phyloP scores from a whole-genome alignment of 345 rosid species.

The Camelina laxa region DNA sequence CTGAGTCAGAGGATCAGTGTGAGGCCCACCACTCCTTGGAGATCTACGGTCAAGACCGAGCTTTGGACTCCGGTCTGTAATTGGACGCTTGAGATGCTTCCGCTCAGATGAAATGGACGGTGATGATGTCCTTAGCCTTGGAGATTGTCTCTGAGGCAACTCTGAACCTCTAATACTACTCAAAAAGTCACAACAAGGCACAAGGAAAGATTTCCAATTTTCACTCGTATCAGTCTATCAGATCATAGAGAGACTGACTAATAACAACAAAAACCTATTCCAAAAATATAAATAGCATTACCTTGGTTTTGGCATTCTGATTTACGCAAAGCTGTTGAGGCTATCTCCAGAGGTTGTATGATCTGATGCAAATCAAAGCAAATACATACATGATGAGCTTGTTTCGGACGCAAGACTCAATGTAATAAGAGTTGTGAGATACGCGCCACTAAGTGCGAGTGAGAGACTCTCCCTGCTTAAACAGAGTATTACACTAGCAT shows the following conservation, averaged over 20 bases:
- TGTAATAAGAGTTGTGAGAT: neutral
- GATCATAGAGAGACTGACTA: slow-evolving; percentile 24
- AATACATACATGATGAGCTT: slow-evolving; percentile 11
- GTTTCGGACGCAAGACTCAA: neutral
- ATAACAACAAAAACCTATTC: slow-evolving; percentile 7
- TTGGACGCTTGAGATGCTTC: slow-evolving; percentile 55
- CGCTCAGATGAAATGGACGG: slow-evolving; percentile 55
- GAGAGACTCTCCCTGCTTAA: neutral
- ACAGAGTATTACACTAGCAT: neutral
- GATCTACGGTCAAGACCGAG: slow-evolving; percentile 65
- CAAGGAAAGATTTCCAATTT: neutral
- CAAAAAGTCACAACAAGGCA: neutral
- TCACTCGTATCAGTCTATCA: neutral
- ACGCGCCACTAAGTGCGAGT: slow-evolving; percentile 32
- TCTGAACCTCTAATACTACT: slow-evolving; percentile 51
- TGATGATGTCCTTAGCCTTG: slow-evolving; percentile 57
- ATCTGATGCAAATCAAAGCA: slow-evolving; percentile 42
- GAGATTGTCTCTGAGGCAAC: slow-evolving; percentile 71
- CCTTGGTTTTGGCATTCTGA: slow-evolving; percentile 81
- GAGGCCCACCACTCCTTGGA: slow-evolving; percentile 61
- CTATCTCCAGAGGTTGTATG: slow-evolving; percentile 1
- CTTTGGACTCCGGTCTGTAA: slow-evolving; percentile 65
- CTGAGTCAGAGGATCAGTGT: slow-evolving; percentile 60
- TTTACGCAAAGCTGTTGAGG: neutral
- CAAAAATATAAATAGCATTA: slow-evolving; percentile 22